Evolutionary conservation across 768 basidiomycete species (phyloP), one percentile per base, ranked within the genome.

Genomic region (Kwoniella mangroviensis): DNA sequence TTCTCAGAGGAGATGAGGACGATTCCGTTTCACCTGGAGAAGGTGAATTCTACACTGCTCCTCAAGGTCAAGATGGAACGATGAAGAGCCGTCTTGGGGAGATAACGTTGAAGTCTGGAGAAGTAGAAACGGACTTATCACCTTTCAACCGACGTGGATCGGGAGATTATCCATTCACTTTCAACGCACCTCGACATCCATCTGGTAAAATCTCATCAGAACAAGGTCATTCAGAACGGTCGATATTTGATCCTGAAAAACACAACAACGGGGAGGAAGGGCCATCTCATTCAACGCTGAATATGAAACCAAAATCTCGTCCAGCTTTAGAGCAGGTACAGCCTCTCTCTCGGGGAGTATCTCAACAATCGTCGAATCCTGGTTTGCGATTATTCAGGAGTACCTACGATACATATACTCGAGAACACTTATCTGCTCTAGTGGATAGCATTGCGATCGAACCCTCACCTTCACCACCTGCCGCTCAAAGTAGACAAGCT

Each of bases 351-450:
- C 58, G 57, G 49, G 68, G 68, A 19, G 55, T 51, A 2, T 64
- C 68, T 7, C 62, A 58, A 34, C 62, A 56, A 22, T 71, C 58
- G 43, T 74, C 58, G 34, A 73, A 69, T 59, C 73, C 21, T 21
- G 67, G 71, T 1, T 72, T 83, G 24, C 77, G 73, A 13, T 86
- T 98, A 45, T 98, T 98, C 84, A 91, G 94, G 78, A 92, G 94
- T 62, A 90, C 93, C 73, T 98, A 98, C 79, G 96, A 99, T 82
- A 98, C 96, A 0, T 95, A 92, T 79, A 99, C 96, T 1, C 89
- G 94, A 54, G 92, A 96, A 22, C 93, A 97, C 79, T 88, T 98
- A 53, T 93, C 93, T 2, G 93, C 92, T 0, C 88, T 98, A 84
- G 94, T 96, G 2, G 95, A 97, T 74, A 92, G 93, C 2, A 95